A percentile compares a stretch with the other conserved stretches of the same genome.
Evolutionary conservation across 169 alveolate genomes (phyloP).

Genomic region (Babesia sp.): DNA sequence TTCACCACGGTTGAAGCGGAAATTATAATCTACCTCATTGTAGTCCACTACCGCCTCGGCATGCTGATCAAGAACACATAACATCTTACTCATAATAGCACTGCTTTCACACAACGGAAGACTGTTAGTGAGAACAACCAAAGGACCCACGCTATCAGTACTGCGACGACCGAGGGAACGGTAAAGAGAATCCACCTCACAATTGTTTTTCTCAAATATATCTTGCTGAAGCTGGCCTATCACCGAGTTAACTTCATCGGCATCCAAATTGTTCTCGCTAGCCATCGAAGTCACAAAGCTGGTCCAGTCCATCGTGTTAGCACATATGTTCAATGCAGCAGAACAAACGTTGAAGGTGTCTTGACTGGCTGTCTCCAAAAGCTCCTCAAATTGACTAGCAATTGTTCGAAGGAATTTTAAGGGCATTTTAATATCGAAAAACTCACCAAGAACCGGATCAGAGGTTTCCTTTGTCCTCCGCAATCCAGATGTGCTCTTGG

Average conservation of each 20-base stretch:
- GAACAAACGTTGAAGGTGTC: constrained; percentile 6
- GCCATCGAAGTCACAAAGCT: constrained; percentile 6
- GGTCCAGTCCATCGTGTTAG: neutral
- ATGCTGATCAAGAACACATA: neutral
- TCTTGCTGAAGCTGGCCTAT: neutral
- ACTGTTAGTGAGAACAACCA: neutral
- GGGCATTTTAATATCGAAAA: constrained; percentile 29
- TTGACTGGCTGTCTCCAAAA: neutral
- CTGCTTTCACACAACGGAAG: constrained; percentile 5
- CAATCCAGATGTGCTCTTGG: neutral
- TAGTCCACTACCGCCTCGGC: constrained; percentile 41
- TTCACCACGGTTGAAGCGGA: constrained; percentile 35
- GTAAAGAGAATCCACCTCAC: neutral
- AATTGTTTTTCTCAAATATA: neutral
- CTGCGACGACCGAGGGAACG: neutral
- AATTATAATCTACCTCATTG: constrained; percentile 15
- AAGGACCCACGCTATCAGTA: neutral
- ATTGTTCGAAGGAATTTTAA: neutral
- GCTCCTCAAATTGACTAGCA: neutral
- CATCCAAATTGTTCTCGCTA: neutral
- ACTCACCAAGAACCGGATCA: constrained; percentile 22
- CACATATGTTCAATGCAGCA: neutral
- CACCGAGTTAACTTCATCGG: neutral
- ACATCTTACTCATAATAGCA: neutral
- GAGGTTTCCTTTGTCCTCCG: neutral